These are phyloP conservation scores for Acacia confusa DNA, from an alignment of 306 rosid species.

Conservation along the genomic window DNA sequence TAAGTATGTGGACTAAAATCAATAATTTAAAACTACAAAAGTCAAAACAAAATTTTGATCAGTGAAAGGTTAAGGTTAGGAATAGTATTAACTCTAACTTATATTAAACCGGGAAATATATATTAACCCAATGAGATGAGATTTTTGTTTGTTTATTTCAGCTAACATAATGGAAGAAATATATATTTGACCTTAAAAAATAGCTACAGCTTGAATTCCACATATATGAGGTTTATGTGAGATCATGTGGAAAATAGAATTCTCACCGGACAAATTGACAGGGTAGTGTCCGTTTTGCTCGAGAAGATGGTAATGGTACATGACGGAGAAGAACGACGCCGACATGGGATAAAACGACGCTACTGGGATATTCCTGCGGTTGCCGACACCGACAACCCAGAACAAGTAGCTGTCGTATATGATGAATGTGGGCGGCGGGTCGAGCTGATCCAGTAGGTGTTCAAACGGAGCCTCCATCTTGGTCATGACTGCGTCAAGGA, in stretches of 20 bases:
- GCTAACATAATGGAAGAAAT: background rate
- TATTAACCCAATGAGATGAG: too few species aligned
- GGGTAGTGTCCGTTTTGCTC: constrained; percentile 31
- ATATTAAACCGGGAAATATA: too few species aligned
- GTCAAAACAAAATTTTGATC: too few species aligned
- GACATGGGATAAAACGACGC: constrained; percentile 56
- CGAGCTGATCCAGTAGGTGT: constrained; percentile 37
- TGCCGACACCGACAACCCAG: constrained; percentile 36
- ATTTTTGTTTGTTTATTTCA: too few species aligned
- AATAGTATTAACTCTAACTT: too few species aligned
- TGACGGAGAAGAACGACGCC: constrained; percentile 37
- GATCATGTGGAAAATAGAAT: background rate
- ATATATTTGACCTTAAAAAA: background rate
- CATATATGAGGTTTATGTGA: background rate
- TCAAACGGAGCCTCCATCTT: constrained; percentile 63
- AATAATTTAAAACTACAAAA: too few species aligned
- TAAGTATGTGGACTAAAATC: too few species aligned
- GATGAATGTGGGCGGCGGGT: constrained; percentile 23
- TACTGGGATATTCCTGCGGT: constrained; percentile 30
- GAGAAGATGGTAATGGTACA: constrained; percentile 37
- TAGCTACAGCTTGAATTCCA: background rate
- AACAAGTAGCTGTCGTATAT: constrained; percentile 35
- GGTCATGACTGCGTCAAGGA: constrained; percentile 42
- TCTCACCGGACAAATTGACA: constrained; percentile 31
- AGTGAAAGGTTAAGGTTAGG: too few species aligned